phyloP scores from a whole-genome alignment of 306 rosid species.

The Alnus rubra region DNA sequence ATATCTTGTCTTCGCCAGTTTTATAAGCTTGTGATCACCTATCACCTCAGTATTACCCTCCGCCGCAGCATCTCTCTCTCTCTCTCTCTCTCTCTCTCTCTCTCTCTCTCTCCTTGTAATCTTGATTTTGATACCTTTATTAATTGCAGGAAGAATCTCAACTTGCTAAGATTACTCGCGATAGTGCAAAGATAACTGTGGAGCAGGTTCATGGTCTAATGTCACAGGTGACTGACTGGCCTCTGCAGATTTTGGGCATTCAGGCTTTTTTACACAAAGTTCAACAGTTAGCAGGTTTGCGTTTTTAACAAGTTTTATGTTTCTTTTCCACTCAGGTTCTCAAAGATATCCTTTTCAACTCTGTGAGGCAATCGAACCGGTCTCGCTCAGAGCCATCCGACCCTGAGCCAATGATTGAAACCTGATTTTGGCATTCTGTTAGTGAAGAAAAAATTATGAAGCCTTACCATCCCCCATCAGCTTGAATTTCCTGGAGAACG shows the following conservation, averaged over 20 bases:
- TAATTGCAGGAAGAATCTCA: slow-evolving; percentile 83
- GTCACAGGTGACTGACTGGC: slow-evolving; percentile 83
- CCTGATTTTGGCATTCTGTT: slow-evolving; percentile 43
- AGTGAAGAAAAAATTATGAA: slow-evolving; percentile 17
- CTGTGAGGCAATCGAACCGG: slow-evolving; percentile 64
- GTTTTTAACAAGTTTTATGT: slow-evolving; percentile 11
- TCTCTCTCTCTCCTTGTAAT: not conserved
- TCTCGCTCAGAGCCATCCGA: slow-evolving; percentile 61
- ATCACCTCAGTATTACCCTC: not conserved
- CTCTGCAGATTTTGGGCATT: not conserved
- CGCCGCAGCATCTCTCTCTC: not conserved
- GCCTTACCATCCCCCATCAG: slow-evolving; percentile 1
- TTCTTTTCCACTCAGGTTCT: slow-evolving; percentile 60
- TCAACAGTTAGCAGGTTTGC: not conserved
- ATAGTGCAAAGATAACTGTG: slow-evolving; percentile 91
- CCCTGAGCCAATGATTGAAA: slow-evolving; percentile 93
- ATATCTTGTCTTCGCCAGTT: slow-evolving; percentile 6
- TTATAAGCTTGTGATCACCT: slow-evolving; percentile 14
- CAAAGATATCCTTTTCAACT: slow-evolving; percentile 89
- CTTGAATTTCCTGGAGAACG: slow-evolving; percentile 12
- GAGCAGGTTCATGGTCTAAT: slow-evolving; percentile 96
- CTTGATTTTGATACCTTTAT: slow-evolving; percentile 18
- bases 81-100: too few relatives aligned
- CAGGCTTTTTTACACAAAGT: slow-evolving; percentile 8
- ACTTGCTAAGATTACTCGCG: slow-evolving; percentile 89